Evolutionary conservation across 2,329 filamentous ascomycete species (phyloP).

Genomic region (Epichloe sp.): DNA sequence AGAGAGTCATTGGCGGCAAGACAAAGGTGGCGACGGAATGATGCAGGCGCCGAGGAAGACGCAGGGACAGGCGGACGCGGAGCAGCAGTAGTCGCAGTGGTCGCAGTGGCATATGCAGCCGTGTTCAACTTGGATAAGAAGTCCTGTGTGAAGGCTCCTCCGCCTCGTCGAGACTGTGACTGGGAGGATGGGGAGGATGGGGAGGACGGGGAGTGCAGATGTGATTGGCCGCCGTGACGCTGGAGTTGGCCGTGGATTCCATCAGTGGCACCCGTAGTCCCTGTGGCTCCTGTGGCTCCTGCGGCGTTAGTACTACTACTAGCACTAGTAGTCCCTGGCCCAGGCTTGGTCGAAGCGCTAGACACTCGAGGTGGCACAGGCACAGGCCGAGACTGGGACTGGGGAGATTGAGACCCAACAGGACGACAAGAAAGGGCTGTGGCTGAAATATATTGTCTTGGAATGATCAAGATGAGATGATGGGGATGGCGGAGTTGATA

Average conservation of each 20-base stretch:
- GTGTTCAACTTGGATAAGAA: neutral
- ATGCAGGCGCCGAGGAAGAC: neutral
- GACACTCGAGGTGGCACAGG: constrained; percentile 1
- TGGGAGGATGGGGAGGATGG: neutral
- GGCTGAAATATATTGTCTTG: constrained; percentile 2
- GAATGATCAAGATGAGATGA: neutral
- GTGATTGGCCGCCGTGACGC: neutral
- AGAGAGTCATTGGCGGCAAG: constrained; percentile 13
- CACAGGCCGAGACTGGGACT: neutral
- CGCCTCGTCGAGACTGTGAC: neutral
- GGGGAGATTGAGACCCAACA: neutral
- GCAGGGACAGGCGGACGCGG: neutral
- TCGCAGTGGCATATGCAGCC: neutral
- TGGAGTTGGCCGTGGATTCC: neutral
- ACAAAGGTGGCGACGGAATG: constrained; percentile 1
- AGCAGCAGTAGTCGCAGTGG: neutral
- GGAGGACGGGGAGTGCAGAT: neutral
- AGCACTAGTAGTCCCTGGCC: too few species aligned
- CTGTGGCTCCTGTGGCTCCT: too few species aligned
- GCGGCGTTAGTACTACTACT: too few species aligned
- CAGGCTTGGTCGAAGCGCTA: neutral
- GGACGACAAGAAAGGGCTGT: neutral
- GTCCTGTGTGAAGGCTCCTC: neutral
- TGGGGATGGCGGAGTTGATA: neutral
- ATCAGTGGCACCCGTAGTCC: too few species aligned